Base-by-base conservation (phyloP, 371 early-diverging fungal species). In the Mucor plumbeus region DNA sequence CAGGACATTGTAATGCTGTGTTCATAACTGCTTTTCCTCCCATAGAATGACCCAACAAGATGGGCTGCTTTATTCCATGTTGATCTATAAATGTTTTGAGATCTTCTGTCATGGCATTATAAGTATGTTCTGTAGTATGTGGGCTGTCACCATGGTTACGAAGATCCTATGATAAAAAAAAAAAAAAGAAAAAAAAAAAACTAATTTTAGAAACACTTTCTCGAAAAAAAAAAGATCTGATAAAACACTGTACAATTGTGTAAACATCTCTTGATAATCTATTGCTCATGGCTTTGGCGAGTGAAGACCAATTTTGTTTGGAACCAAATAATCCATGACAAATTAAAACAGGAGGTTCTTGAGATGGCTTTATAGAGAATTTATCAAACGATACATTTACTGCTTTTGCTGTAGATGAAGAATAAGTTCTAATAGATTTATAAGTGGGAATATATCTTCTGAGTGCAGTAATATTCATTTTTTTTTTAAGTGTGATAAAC, bases 141-240 rank as follows among this genome's bases (percentile, higher is more conserved):
- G 90, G 90, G 63, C 94, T 94, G 34, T 94, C 95, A 35, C 98
- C 98, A 71, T 98, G 98, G 77, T 98, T 97, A 40, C 97, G 87
- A 70, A 95, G 83, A 77, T 98, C 98, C 88, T 89, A 61, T 26
- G 26, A 26, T 26, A 26, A 26, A 26, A 26, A 26, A 26, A 26
- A 26, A 26, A 26, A 26, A 26, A 26, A 26, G 3, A 26, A 26
- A 39, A 48, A 13, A 33, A n/a, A 56, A 56, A 58, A 31, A 39
- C 39, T 10, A 63, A 48, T 19, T 17, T 48, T 19, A 48, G 9
- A 9, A 48, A 19, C 21, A 21, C 48, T 21, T 48, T 15, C 3
- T 4, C 8, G 15, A 19, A n/a, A 0, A 21, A 38, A 50, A 33
- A 39, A 17, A 59, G 26, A 50, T 35, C 59, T 41, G 21, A 48